phyloP scores from a whole-genome alignment of 139 green algal genomes.

The Chlorella vulgaris region DNA sequence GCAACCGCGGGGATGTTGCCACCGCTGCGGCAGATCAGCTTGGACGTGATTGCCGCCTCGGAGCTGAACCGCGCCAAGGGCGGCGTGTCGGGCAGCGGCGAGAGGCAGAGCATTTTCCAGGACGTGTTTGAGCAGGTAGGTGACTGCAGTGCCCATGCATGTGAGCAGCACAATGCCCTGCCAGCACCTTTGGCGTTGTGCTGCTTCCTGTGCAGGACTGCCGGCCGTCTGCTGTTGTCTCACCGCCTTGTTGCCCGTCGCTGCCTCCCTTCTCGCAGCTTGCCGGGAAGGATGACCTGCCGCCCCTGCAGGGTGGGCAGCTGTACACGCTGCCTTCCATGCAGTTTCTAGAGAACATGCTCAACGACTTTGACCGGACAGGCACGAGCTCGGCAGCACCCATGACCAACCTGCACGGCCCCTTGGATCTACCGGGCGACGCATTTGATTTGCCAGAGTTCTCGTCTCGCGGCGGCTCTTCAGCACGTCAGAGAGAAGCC shows the following conservation, averaged over 20 bases:
- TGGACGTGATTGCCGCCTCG: constrained; percentile 28
- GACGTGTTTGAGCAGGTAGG: constrained; percentile 42
- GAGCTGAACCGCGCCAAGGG: constrained; percentile 16
- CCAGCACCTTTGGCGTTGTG: too few relatives aligned
- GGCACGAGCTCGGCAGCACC: not conserved
- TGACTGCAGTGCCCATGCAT: not conserved
- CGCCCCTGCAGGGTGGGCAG: constrained; percentile 29
- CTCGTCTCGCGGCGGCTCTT: not conserved
- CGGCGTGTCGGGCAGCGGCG: not conserved
- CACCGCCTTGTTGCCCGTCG: not conserved
- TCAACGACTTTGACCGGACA: constrained; percentile 40
- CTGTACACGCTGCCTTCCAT: constrained; percentile 47
- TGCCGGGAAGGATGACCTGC: constrained; percentile 32
- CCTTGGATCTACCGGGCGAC: constrained; percentile 38
- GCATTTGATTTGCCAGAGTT: constrained; percentile 43
- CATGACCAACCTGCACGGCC: not conserved
- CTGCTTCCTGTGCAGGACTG: too few relatives aligned
- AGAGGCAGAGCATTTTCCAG: constrained; percentile 32
- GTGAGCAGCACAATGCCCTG: too few relatives aligned
- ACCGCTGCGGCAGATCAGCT: constrained; percentile 33
- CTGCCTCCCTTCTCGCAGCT: constrained; percentile 17
- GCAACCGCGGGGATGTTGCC: constrained; percentile 9
- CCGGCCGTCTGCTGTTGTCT: too few relatives aligned
- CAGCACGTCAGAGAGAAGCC: not conserved
- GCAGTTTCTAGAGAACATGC: constrained; percentile 49